Percentiles rank a stretch among this genome's conserved stretches.
phyloP scores from a whole-genome alignment of 2,329 filamentous ascomycete species.

The Xylaria sp. region DNA sequence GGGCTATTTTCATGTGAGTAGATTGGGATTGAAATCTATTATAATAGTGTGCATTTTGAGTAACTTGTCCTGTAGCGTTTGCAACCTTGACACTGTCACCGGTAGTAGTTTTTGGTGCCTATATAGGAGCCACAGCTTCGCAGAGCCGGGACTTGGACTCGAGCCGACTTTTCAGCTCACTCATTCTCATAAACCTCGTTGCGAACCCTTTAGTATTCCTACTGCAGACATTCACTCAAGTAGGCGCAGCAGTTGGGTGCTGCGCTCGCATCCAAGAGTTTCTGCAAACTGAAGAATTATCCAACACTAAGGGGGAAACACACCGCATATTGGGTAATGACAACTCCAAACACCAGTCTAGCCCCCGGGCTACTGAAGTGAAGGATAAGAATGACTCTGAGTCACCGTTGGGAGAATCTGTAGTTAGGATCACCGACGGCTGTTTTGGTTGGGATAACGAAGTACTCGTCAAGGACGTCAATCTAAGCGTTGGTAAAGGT shows the following conservation, averaged over 20 bases:
- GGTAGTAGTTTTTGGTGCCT: conserved; percentile 26
- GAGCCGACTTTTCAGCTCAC: conserved; percentile 28
- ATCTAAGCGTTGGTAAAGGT: conserved; percentile 24
- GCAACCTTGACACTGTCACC: conserved; percentile 25
- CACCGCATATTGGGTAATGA: background rate
- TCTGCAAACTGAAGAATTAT: conserved; percentile 21
- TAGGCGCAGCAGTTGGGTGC: conserved; percentile 29
- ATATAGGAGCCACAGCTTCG: conserved; percentile 23
- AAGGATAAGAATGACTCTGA: background rate
- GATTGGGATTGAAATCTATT: background rate
- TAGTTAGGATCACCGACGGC: conserved; percentile 12
- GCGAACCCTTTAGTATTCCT: conserved; percentile 24
- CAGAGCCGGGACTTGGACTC: conserved; percentile 18
- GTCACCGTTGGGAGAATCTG: background rate
- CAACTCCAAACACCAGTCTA: background rate
- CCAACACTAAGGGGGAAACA: conserved; percentile 18
- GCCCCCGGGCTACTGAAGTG: background rate
- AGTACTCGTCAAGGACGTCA: conserved; percentile 28
- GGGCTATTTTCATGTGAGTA: conserved; percentile 20
- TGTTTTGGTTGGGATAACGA: conserved; percentile 20
- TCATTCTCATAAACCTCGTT: conserved; percentile 30
- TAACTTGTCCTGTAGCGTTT: conserved; percentile 16
- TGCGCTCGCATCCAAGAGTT: conserved; percentile 28
- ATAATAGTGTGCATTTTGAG: background rate
- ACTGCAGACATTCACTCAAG: conserved; percentile 22